Conservation (phyloP, 352 stramenopile species). For the Phytophthora citricola region DNA sequence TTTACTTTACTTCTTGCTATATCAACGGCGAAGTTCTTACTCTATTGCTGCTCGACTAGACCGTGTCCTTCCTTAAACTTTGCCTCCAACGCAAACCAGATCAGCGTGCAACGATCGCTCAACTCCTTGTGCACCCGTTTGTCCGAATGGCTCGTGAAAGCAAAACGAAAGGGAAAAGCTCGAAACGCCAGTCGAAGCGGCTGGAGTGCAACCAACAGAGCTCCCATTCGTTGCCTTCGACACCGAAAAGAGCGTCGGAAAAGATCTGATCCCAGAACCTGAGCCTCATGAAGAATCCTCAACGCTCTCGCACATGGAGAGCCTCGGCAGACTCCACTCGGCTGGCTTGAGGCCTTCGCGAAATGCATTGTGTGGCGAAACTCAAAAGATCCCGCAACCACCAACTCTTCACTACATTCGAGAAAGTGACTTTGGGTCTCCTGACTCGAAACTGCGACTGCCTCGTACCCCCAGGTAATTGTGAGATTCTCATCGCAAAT, state of each 20-base stretch:
- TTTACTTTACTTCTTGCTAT: neutral
- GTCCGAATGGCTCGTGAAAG: conserved; percentile 35
- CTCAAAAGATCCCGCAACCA: conserved; percentile 2
- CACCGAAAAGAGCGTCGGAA: conserved; percentile 9
- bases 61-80: conserved; percentile 57
- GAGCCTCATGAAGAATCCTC: conserved; percentile 30
- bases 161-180: conserved; percentile 19
- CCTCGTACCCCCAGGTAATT: conserved; percentile 35
- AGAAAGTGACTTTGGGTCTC: conserved; percentile 5
- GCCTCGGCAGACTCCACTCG: conserved; percentile 5
- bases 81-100: conserved; percentile 74
- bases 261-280: conserved; percentile 8
- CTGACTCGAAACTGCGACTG: conserved; percentile 7
- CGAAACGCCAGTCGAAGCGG: conserved; percentile 13
- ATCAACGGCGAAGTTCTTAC: neutral
- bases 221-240: conserved; percentile 6
- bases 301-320: conserved; percentile 22
- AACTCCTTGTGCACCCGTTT: conserved; percentile 94
- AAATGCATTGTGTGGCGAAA: neutral
- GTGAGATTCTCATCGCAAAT: neutral
- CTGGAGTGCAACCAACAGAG: conserved; percentile 21
- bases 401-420: conserved; percentile 17
- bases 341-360: conserved; percentile 8
- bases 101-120: conserved; percentile 81
- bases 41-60: conserved; percentile 34